phyloP scores from a whole-genome alignment of 495 filamentous ascomycete genomes.

The Neurospora africana region DNA sequence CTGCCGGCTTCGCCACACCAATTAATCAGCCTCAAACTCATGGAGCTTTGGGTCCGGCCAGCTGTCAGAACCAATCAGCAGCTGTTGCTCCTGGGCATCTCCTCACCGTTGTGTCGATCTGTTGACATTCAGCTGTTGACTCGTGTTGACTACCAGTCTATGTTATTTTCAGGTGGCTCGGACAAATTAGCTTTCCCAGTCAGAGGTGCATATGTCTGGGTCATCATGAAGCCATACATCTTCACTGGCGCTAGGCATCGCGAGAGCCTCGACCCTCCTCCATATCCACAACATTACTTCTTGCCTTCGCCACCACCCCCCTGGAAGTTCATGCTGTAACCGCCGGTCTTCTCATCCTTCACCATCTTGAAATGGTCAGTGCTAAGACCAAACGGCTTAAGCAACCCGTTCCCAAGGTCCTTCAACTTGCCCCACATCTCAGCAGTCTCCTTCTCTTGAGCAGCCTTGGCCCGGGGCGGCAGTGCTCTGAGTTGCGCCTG shows the following conservation, averaged over 20 bases:
- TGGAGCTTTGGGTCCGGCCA: neutral
- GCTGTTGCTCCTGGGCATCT: neutral
- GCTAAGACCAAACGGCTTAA: slow-evolving; percentile 86
- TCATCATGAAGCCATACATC: no score
- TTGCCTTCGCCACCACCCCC: slow-evolving; percentile 21
- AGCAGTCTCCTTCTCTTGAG: slow-evolving; percentile 73
- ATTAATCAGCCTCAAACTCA: neutral
- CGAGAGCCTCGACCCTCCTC: neutral
- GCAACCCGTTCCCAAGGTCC: slow-evolving; percentile 78
- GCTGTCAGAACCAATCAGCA: neutral
- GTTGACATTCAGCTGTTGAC: neutral
- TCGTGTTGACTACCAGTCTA: neutral
- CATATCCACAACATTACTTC: neutral
- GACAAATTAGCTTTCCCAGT: neutral
- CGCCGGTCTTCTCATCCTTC: slow-evolving; percentile 79
- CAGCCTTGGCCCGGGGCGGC: slow-evolving; percentile 56
- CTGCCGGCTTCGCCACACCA: neutral
- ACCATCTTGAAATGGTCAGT: slow-evolving; percentile 91
- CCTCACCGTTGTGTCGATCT: neutral
- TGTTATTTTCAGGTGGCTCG: neutral
- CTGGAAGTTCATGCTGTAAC: slow-evolving; percentile 84
- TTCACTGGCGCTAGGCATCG: no score
- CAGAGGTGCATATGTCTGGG: neutral
- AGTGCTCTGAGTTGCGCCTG: slow-evolving; percentile 52
- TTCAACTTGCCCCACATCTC: slow-evolving; percentile 98